Percentiles rank a stretch among this genome's conserved stretches.
Conservation (phyloP, 805 yeast genomes). For the Metschnikowia orientalis region DNA sequence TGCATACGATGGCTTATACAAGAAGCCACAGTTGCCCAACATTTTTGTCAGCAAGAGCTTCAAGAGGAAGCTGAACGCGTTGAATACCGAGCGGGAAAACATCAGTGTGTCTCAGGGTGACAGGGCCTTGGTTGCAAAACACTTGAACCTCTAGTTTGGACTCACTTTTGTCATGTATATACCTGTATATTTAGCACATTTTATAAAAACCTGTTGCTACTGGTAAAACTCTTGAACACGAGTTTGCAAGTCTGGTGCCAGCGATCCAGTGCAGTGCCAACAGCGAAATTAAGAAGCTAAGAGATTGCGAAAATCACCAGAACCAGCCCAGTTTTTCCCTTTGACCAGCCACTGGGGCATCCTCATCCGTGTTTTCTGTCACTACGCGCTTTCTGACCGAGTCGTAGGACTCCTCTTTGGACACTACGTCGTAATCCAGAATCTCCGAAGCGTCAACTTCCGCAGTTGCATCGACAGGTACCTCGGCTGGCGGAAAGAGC, state of each 20-base stretch:
- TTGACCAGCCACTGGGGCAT: too few species aligned
- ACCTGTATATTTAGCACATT: too few species aligned
- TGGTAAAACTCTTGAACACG: too few species aligned
- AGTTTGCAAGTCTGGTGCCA: too few species aligned
- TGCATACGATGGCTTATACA: slow-evolving; percentile 69
- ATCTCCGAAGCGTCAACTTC: slow-evolving; percentile 3
- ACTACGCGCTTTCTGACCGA: neutral
- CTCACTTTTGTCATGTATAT: slow-evolving; percentile 2
- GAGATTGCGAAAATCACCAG: too few species aligned
- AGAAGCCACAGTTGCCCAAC: slow-evolving; percentile 40
- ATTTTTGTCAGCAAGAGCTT: slow-evolving; percentile 29
- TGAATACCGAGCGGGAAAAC: slow-evolving; percentile 18
- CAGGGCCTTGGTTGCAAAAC: slow-evolving; percentile 26
- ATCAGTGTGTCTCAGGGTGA: slow-evolving; percentile 25
- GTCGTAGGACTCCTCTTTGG: slow-evolving; percentile 22
- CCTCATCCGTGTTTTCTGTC: too few species aligned
- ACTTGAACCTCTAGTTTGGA: slow-evolving; percentile 24
- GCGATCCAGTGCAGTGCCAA: too few species aligned
- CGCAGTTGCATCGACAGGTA: too few species aligned
- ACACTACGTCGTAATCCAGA: slow-evolving; percentile 44
- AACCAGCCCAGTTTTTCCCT: too few species aligned
- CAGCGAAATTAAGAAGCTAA: too few species aligned
- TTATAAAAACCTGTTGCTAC: too few species aligned
- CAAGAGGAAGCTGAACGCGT: slow-evolving; percentile 24
- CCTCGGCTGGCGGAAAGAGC: too few species aligned